Percentiles rank a stretch among this genome's conserved stretches.
Conservation (phyloP, 2,329 filamentous ascomycete genomes). For the Penicillium sp. region DNA sequence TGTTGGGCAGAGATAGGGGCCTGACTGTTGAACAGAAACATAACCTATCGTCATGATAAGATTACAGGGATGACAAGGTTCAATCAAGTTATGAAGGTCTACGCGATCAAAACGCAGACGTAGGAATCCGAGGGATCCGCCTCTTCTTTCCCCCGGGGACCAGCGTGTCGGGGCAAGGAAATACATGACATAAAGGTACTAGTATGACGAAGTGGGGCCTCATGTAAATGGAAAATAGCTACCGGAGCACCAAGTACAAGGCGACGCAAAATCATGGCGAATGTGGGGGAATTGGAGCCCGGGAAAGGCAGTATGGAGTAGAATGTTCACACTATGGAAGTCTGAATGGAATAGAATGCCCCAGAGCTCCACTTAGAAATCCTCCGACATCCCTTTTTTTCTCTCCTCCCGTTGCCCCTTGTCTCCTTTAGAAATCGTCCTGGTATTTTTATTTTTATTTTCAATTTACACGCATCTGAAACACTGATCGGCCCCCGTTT, state of each 20-base stretch:
- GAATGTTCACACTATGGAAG: slow-evolving; percentile 20
- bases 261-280: slow-evolving; percentile 14
- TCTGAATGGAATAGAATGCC: slow-evolving; percentile 23
- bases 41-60: slow-evolving; percentile 10
- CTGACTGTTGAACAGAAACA: slow-evolving; percentile 14
- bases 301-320: slow-evolving; percentile 1
- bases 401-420: neutral
- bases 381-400: slow-evolving; percentile 8
- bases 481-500: slow-evolving; percentile 24
- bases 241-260: neutral
- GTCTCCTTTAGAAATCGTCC: slow-evolving; percentile 2
- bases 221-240: neutral
- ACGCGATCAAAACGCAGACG: slow-evolving; percentile 19
- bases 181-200: slow-evolving; percentile 16
- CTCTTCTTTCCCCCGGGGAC: slow-evolving; percentile 26
- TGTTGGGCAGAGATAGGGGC: slow-evolving; percentile 15
- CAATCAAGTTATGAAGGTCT: slow-evolving; percentile 10
- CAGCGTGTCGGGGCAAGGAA: slow-evolving; percentile 24
- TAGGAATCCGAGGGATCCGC: slow-evolving; percentile 27
- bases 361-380: slow-evolving; percentile 17
- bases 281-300: slow-evolving; percentile 26
- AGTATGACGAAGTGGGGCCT: slow-evolving; percentile 12
- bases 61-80: slow-evolving; percentile 7
- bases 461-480: slow-evolving; percentile 21
- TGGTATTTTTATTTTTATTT: slow-evolving; percentile 7